phyloP scores from a whole-genome alignment of 2,329 filamentous ascomycete species.

The Pseudofabraea citricarpa region DNA sequence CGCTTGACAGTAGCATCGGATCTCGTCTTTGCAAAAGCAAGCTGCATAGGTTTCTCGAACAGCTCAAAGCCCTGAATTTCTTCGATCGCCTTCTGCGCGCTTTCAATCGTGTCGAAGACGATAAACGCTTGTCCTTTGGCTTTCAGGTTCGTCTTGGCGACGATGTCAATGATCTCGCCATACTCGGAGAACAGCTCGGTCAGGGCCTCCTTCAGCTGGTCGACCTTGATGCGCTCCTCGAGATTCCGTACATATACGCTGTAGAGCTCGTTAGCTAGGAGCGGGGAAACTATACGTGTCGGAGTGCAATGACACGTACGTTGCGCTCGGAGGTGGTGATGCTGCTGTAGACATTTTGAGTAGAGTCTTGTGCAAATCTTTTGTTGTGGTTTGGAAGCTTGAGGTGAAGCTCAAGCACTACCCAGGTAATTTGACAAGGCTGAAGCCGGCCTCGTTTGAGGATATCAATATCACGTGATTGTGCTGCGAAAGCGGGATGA shows the following conservation, averaged over 20 bases:
- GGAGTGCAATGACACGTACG: slow-evolving; percentile 72
- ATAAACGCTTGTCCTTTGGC: slow-evolving; percentile 95
- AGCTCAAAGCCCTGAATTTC: slow-evolving; percentile 90
- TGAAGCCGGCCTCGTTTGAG: too few species aligned
- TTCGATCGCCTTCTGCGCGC: slow-evolving; percentile 77
- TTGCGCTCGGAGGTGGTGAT: slow-evolving; percentile 44
- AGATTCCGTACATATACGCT: slow-evolving; percentile 77
- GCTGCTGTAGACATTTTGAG: slow-evolving; percentile 3
- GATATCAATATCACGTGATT: too few species aligned
- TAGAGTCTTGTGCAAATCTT: too few species aligned
- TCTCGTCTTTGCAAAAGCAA: slow-evolving; percentile 74
- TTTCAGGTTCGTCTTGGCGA: slow-evolving; percentile 85
- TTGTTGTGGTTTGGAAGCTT: too few species aligned
- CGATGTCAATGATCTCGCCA: slow-evolving; percentile 76
- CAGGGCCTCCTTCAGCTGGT: slow-evolving; percentile 69
- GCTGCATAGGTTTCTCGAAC: slow-evolving; percentile 83
- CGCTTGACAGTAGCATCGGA: slow-evolving; percentile 84
- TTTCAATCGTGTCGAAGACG: slow-evolving; percentile 78
- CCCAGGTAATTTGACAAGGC: too few species aligned
- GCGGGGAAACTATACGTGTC: slow-evolving; percentile 43
- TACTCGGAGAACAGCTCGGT: slow-evolving; percentile 81
- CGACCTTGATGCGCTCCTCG: slow-evolving; percentile 85
- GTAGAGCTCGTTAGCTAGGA: slow-evolving; percentile 12
- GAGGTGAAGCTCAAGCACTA: too few species aligned
- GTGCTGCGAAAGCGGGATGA: too few species aligned